These are phyloP conservation scores for Pouteria glomerata DNA, from an alignment of 148 eudicot species.

Conservation along the genomic window DNA sequence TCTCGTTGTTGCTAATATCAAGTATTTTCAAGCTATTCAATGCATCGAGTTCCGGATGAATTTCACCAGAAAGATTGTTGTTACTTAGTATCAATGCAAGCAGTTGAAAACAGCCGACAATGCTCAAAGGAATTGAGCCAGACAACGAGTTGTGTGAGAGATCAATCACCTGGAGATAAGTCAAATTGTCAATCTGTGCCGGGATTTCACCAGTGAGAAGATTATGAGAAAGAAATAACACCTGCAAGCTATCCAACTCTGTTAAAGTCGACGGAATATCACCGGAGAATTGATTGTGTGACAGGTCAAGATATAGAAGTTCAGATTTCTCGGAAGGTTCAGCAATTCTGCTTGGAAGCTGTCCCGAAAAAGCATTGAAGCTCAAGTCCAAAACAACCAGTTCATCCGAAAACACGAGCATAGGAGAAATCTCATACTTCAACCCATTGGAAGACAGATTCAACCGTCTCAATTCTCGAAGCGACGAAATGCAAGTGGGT, in stretches of 20 bases:
- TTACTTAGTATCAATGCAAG: constrained; percentile 70
- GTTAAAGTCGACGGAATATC: constrained; percentile 59
- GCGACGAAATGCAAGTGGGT: constrained; percentile 75
- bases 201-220: constrained; percentile 70
- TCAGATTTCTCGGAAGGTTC: constrained; percentile 60
- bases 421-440: constrained; percentile 70
- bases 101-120: constrained; percentile 92
- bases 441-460: constrained; percentile 68
- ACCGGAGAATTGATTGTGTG: constrained; percentile 81
- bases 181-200: constrained; percentile 75
- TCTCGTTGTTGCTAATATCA: constrained; percentile 68
- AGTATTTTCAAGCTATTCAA: constrained; percentile 79
- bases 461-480: constrained; percentile 54
- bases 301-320: constrained; percentile 76
- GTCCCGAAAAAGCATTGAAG: constrained; percentile 63
- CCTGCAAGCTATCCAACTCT: constrained; percentile 76
- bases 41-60: constrained; percentile 91
- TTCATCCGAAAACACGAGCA: constrained; percentile 61
- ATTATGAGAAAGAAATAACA: constrained; percentile 76
- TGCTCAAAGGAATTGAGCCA: constrained; percentile 79
- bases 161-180: constrained; percentile 94
- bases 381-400: constrained; percentile 77
- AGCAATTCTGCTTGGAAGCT: constrained; percentile 56
- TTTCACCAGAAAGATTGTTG: constrained; percentile 84
- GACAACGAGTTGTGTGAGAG: constrained; percentile 72